Conservation (phyloP, 257 asterid genomes). For the Hygrophila difformis region DNA sequence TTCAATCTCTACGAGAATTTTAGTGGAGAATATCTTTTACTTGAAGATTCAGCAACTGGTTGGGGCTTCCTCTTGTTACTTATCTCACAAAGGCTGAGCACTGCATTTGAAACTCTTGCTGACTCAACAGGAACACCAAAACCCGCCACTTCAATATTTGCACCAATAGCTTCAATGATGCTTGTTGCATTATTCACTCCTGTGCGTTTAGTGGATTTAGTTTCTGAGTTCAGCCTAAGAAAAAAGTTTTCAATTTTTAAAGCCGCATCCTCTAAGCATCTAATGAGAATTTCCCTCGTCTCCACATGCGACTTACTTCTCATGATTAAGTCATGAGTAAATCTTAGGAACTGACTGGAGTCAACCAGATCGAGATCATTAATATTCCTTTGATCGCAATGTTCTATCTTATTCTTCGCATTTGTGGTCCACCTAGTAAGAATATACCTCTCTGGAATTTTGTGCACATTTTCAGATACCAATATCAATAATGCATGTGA, state of each 20-base stretch:
- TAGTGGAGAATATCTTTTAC: too few relatives aligned
- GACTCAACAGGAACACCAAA: neutral
- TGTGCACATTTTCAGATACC: neutral
- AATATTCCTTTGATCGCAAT: neutral
- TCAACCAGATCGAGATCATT: neutral
- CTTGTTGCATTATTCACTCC: neutral
- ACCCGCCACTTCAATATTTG: neutral
- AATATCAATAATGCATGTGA: neutral
- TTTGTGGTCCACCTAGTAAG: neutral
- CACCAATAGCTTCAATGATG: neutral
- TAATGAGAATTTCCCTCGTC: neutral
- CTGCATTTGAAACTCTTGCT: neutral
- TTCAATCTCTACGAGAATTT: too few relatives aligned
- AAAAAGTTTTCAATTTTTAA: neutral
- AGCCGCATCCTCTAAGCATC: neutral
- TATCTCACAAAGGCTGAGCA: neutral
- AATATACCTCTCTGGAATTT: neutral
- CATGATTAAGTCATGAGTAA: neutral
- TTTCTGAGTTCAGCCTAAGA: neutral
- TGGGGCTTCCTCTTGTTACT: neutral
- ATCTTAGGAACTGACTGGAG: neutral
- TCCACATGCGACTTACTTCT: neutral
- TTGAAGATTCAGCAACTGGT: neutral
- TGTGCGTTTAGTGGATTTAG: neutral
- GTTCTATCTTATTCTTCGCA: neutral